Base-by-base conservation (phyloP, 768 basidiomycete species). In the Termitomyces bulborhizus region DNA sequence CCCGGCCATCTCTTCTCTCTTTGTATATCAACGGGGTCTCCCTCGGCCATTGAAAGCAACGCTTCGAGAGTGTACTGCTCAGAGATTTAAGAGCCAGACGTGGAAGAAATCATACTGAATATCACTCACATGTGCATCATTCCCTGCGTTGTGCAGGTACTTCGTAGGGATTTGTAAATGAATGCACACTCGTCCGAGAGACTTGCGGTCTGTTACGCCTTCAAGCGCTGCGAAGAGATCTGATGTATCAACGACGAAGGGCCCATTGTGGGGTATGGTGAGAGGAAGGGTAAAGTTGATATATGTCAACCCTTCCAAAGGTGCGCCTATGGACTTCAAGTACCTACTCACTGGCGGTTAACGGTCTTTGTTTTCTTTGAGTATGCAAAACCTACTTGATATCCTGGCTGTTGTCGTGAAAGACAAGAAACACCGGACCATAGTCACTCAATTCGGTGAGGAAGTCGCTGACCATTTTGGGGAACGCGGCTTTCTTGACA, bases 131-230 rank as follows among this genome's bases (percentile, higher is more conserved):
- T 86, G 78, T 1, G 91, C 90, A 66, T 93, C 90, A 63, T 93
- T 93, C 0, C 90, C 91, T 1, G 89, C 90, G 63, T 94, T 95
- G 74, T 93, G 93, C 55, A 88, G 60, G 60, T 76, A 73, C 34
- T 75, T 60, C 1, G 81, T 79, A 0, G 70, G 59, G 48, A 92
- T 75, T 48, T 82, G 78, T 21, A 94, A 75, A 50, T 84, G 80
- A 45, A 73, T 71, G 67, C 86, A 88, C 31, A 84, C 76, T 39
- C 82, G 79, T 57, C 80, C 80, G 21, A 95, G 77, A 1, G 74
- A 71, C 46, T 80, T 70, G 42, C 77, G 76, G 65, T 85, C 76
- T 49, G 73, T 73, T 56, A 81, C 78, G 8, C 89, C 90, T 51
- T 86, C 79, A 26, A 95, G 73, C 6, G 86, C 90, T 39, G 78